Base-by-base conservation (phyloP, 78 protist genomes). In the Speleostelium caveatum region DNA sequence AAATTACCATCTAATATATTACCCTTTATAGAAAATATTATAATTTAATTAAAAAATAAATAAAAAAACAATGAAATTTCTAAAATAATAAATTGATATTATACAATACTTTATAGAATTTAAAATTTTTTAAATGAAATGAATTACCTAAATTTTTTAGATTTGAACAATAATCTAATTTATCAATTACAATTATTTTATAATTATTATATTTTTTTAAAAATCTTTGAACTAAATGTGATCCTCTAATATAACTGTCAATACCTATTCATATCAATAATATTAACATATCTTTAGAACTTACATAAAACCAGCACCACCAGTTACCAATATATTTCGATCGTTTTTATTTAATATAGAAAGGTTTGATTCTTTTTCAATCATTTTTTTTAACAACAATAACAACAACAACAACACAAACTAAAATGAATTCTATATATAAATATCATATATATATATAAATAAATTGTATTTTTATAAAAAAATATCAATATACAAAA, bases 221-320 rank as follows among this genome's bases (percentile, higher is more conserved):
- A 33, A 83, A 24, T 45, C 14, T 30, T 6, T 45, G 21, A 17
- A 86, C 49, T n/a, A 94, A 59, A 61, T 95, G 91, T 42, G 96
- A 94, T 24, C 87, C 98, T 38, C 93, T 93, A 53, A 10, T 3
- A 7, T 2, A 14, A 22, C 26, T 2, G 22, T 38, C 14, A 28
- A 38, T 45, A 14, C 6, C 10, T 45, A 45, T 45, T 45, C 10
- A 45, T 45, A 65, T 30, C 2, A 59, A 2, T 4, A 55, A 17
- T 7, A 53, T 28, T 28, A 51, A 33, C 10, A 16, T 1, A 38
- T 7, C 12, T 22, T 24, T 65, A 28, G 7, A 17, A 62, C 63
- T 24, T 62, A 87, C 75, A 97, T 95, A 73, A 96, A 97, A 22
- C 99, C 99, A 8, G 97, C 97, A 39, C 97, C 99, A 45, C 99